phyloP scores from a whole-genome alignment of 371 early-diverging fungal species.

The Chytridium lagenaria region DNA sequence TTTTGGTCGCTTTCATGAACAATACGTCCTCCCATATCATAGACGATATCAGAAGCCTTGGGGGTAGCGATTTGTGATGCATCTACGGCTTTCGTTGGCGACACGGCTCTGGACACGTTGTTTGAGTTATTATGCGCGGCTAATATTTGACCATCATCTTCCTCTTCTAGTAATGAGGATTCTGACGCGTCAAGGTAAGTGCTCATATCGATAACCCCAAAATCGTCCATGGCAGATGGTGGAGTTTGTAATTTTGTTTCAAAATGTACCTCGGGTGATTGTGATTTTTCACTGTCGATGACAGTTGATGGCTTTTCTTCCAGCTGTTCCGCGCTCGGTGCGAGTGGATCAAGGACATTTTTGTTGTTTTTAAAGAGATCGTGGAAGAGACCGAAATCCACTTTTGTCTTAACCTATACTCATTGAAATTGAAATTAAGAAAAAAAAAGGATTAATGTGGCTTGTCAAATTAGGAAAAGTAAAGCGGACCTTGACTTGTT shows the following conservation, averaged over 20 bases:
- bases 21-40: not conserved
- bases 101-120: not conserved
- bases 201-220: not conserved
- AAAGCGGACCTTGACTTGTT: not conserved
- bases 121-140: not conserved
- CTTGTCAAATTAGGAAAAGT: not conserved
- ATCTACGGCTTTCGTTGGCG: not conserved
- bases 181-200: not conserved
- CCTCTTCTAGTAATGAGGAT: not conserved
- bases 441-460: conserved; percentile 11
- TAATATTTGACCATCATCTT: not conserved
- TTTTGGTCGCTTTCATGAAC: not conserved
- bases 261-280: too few species aligned
- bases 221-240: too few species aligned
- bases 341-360: not conserved
- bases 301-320: not conserved
- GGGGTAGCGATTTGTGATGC: not conserved
- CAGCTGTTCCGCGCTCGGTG: not conserved
- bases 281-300: not conserved
- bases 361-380: conserved; percentile 29
- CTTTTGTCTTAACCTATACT: conserved; percentile 44
- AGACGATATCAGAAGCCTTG: not conserved
- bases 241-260: too few species aligned
- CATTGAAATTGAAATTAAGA: not conserved
- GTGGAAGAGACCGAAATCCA: conserved; percentile 51